Base-by-base conservation (phyloP, 139 green algal genomes). In the Pleodorina starrii region DNA sequence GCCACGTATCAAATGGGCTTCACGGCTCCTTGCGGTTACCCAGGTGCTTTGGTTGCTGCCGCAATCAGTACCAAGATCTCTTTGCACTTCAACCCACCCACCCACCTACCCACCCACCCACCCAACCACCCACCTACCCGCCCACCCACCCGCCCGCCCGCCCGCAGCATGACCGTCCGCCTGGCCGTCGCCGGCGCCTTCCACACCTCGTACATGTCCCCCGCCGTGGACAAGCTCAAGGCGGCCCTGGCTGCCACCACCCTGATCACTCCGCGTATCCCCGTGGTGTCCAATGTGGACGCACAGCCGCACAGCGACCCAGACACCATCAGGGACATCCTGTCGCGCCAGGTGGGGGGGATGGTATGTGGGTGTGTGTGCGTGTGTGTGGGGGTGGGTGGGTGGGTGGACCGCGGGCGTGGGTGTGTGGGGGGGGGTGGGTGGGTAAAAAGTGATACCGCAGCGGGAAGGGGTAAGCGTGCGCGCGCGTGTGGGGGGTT, bases 261-360 rank as follows among this genome's bases (percentile, higher is more conserved):
- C 25, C 95, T 99, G 48, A 46, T 84, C 17, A 91, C 90, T 35
- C 98, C 98, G 21, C 94, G 96, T 80, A 99, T 99, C 86, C 98
- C 98, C 14, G 97, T 99, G 19, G 94, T 99, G 72, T 99, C 96
- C 86, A 99, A 99, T 92, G 98, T 99, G 25, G 98, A 99, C 90
- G 97, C 94, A 25, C 74, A 95, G 93, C 96, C 98, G 4, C 98
- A 99, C 96, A 96, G 94, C 2, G 98, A 99, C 95, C 98, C 98
- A 17, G 96, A 95, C 0, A 89, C 59, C 16, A 99, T 99, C 94
- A 97, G 97, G 81, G 86, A 90, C 17, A 99, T 99, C 89, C 94
- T 99, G 50, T 95, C 96, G 1, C 93, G 94, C 87, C 98, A 99
- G 96, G 95, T 98, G 72, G 35, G 50, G 14, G 46, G 32, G 46